Base-by-base conservation (phyloP, 75 land plant genomes). In the Pinus tabuliformis region DNA sequence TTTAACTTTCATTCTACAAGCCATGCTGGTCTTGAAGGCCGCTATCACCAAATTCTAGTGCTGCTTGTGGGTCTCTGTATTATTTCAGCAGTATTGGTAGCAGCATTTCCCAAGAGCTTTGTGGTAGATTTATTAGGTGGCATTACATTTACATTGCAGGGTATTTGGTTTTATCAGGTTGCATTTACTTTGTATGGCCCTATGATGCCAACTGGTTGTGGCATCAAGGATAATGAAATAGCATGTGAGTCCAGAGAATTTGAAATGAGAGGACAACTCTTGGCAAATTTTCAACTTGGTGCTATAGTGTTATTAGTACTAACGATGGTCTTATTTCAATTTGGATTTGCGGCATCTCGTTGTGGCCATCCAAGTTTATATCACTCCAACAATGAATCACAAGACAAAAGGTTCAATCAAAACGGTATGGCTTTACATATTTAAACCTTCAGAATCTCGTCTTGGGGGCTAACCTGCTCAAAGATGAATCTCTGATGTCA, bases 111-210 rank as follows among this genome's bases (percentile, higher is more conserved):
- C 12, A 82, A 83, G 18, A 92, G 85, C 86, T 89, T 97, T 62
- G 78, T 80, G 4, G 83, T 92, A 21, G 99, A 97, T 79, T 61
- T 97, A 21, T 77, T 84, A 56, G 79, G 85, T 30, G 91, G 93
- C 52, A 86, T 95, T 26, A 73, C 88, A 28, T 78, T 95, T 56
- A 88, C 98, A 15, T 83, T 95, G 9, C 99, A 97, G 77, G 99
- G 99, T 57, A 83, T 91, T 26, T 97, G 99, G 99, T 97, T 97
- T 79, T 97, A 95, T 76, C 90, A 90, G 75, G 91, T 87, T 56
- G 99, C 99, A 3, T 92, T 94, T 72, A 81, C 89, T 5, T 90
- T 97, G 30, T 97, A 95, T 70, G 99, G 99, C 20, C 88, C 99
- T 3, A 84, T 89, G 91, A 89, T 97, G 87, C 99, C 99, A 22